These are phyloP conservation scores for Pseudognaphalium luteoalbum DNA, from an alignment of 129 eudicot genomes.

Conservation along the genomic window DNA sequence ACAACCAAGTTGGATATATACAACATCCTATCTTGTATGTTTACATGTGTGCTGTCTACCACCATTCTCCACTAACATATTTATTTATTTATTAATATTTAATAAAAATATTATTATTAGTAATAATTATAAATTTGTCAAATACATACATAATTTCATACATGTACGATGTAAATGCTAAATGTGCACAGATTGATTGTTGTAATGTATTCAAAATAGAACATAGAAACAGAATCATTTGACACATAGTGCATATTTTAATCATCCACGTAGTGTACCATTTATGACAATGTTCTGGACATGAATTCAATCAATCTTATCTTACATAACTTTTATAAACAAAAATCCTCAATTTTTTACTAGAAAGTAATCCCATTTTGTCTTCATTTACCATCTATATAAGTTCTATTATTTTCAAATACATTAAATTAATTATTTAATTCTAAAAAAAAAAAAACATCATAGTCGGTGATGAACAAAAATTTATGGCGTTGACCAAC, in stretches of 20 bases:
- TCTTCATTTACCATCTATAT: conserved; percentile 8
- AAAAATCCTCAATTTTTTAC: conserved; percentile 8
- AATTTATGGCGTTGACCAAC: conserved; percentile 30
- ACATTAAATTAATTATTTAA: conserved; percentile 2
- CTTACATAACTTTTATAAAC: conserved; percentile 2
- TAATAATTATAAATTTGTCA: too few species aligned
- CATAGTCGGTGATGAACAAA: conserved; percentile 30
- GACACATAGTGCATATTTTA: neutral
- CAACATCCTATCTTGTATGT: neutral
- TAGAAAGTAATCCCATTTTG: conserved; percentile 20
- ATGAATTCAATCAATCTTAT: conserved; percentile 15
- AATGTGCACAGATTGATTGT: neutral
- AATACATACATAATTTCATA: too few species aligned
- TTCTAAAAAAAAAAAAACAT: conserved; percentile 4
- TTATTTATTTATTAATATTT: too few species aligned
- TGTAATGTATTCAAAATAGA: neutral
- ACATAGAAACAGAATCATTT: neutral
- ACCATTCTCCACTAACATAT: conserved; percentile 30
- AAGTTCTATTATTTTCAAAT: neutral
- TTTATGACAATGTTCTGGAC: conserved; percentile 23
- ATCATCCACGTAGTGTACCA: conserved; percentile 14
- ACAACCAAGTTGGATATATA: neutral
- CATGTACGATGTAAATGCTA: too few species aligned
- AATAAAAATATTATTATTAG: too few species aligned
- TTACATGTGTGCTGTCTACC: conserved; percentile 32